These are phyloP conservation scores for Talaromyces adpressus DNA, from an alignment of 495 filamentous ascomycete species.

Conservation along the genomic window DNA sequence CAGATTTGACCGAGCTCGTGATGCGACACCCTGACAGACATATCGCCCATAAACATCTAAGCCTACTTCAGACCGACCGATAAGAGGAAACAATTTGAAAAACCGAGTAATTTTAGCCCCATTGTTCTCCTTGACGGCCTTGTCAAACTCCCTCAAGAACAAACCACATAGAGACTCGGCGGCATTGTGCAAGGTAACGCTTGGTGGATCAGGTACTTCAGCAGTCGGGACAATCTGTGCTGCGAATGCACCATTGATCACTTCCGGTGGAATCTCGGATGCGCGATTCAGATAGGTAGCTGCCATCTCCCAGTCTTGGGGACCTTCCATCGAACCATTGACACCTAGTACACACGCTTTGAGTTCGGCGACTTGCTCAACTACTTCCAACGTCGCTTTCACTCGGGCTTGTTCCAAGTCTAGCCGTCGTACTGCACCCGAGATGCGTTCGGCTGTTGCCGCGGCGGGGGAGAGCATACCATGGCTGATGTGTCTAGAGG, in stretches of 20 bases:
- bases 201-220: constrained; percentile 87
- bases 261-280: constrained; percentile 66
- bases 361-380: constrained; percentile 92
- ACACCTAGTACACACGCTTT: constrained; percentile 96
- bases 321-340: constrained; percentile 89
- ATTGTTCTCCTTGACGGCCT: constrained; percentile 77
- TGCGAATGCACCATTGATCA: constrained; percentile 81
- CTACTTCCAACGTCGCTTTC: constrained; percentile 80
- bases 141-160: constrained; percentile 92
- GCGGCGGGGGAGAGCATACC: constrained; percentile 80
- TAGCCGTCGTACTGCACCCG: constrained; percentile 72
- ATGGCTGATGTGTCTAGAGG: constrained; percentile 77
- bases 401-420: constrained; percentile 88
- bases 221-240: constrained; percentile 89
- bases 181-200: constrained; percentile 78
- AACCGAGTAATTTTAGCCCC: constrained; percentile 86
- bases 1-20: constrained; percentile 71
- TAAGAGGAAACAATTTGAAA: constrained; percentile 95
- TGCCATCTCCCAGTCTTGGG: constrained; percentile 97
- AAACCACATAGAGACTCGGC: constrained; percentile 80
- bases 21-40: constrained; percentile 87
- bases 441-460: constrained; percentile 79
- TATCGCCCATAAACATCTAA: constrained; percentile 92
- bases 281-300: constrained; percentile 83
- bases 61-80: constrained; percentile 82